A percentile compares a stretch with the other conserved stretches of the same genome.
Conservation (phyloP, 495 filamentous ascomycete species). For the Penicillium maclennaniae region DNA sequence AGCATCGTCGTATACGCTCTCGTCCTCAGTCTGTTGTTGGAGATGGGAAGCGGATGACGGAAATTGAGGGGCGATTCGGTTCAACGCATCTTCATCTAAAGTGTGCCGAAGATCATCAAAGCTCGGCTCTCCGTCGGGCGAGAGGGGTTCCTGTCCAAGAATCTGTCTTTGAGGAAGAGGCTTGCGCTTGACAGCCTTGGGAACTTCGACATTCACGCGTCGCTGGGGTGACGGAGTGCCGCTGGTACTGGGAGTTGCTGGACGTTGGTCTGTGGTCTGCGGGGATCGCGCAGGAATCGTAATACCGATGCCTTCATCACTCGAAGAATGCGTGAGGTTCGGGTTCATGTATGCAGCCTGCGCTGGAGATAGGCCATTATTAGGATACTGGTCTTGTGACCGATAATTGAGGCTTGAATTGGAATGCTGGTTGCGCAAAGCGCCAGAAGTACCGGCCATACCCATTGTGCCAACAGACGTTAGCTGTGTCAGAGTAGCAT, state of each 20-base stretch:
- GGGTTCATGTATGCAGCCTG: slow-evolving; percentile 5
- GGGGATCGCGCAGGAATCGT: slow-evolving; percentile 13
- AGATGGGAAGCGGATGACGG: slow-evolving; percentile 30
- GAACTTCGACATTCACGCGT: slow-evolving; percentile 39
- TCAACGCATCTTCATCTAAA: slow-evolving; percentile 62
- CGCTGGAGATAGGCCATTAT: neutral
- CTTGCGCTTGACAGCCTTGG: slow-evolving; percentile 55
- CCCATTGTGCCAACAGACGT: slow-evolving; percentile 57
- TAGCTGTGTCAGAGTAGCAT: slow-evolving; percentile 73
- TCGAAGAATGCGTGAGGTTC: slow-evolving; percentile 15
- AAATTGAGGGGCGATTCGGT: slow-evolving; percentile 39
- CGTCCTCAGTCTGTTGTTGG: slow-evolving; percentile 30
- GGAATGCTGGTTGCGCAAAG: slow-evolving; percentile 27
- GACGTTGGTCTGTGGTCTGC: slow-evolving; percentile 18
- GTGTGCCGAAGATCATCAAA: slow-evolving; percentile 62
- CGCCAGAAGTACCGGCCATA: slow-evolving; percentile 31
- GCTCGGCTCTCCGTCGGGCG: slow-evolving; percentile 41
- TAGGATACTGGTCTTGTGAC: slow-evolving; percentile 10
- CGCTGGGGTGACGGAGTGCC: slow-evolving; percentile 23
- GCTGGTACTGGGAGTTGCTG: slow-evolving; percentile 12
- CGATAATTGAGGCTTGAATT: slow-evolving; percentile 10
- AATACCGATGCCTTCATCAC: slow-evolving; percentile 17
- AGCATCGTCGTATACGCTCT: slow-evolving; percentile 49
- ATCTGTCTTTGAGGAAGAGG: slow-evolving; percentile 51
- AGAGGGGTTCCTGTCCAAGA: slow-evolving; percentile 4